Evolutionary conservation across 2,329 filamentous ascomycete species (phyloP).

Genomic region (Neocatenulostroma microsporum): DNA sequence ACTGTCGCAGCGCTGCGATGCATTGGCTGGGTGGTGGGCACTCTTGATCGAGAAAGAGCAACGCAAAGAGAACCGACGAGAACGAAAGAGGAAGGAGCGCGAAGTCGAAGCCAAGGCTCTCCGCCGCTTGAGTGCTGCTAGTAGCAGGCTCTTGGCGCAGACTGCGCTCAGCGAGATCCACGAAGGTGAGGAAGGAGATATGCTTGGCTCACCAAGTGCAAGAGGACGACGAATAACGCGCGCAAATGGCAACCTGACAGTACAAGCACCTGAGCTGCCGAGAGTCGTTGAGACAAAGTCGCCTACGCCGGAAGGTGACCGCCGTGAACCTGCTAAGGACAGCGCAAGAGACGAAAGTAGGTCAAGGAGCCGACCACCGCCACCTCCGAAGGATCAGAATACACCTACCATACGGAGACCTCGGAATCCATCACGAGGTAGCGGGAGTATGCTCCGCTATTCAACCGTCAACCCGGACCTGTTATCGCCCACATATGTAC

Average conservation of each 20-base stretch:
- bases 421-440: conserved; percentile 24
- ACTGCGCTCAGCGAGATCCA: conserved; percentile 64
- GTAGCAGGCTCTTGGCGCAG: conserved; percentile 73
- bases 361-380: conserved; percentile 66
- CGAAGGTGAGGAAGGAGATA: conserved; percentile 54
- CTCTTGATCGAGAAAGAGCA: conserved; percentile 89
- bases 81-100: conserved; percentile 75
- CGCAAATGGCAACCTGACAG: conserved; percentile 18
- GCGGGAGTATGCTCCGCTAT: conserved; percentile 79
- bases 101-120: conserved; percentile 74
- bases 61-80: conserved; percentile 70
- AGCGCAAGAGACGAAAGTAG: conserved; percentile 68
- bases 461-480: conserved; percentile 63
- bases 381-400: conserved; percentile 71
- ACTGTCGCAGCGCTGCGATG: conserved; percentile 78
- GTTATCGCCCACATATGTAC: conserved; percentile 44
- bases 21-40: conserved; percentile 92
- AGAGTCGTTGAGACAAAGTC: conserved; percentile 60
- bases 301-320: conserved; percentile 37
- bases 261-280: conserved; percentile 64
- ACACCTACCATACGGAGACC: conserved; percentile 46
- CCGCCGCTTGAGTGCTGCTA: conserved; percentile 78
- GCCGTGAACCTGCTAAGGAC: conserved; percentile 54
- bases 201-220: conserved; percentile 54
- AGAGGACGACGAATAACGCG: conserved; percentile 72